phyloP scores from a whole-genome alignment of 768 basidiomycete genomes.

The Tricholoma sp. region DNA sequence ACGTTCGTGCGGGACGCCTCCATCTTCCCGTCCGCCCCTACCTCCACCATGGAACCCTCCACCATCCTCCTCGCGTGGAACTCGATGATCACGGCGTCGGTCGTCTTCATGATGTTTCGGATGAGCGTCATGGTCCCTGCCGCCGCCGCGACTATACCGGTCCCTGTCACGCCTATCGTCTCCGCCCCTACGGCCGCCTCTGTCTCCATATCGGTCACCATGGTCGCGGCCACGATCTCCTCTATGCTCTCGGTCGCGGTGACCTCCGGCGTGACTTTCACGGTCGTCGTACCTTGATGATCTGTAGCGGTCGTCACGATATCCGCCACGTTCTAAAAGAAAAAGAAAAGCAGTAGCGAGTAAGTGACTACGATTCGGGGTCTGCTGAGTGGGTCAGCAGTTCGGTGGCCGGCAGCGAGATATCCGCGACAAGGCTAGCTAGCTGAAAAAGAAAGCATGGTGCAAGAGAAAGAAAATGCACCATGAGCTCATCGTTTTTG shows the following conservation, averaged over 20 bases:
- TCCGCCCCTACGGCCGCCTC: slow-evolving; percentile 34
- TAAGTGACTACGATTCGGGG: slow-evolving; percentile 42
- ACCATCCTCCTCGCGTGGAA: slow-evolving; percentile 40
- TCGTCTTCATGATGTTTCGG: slow-evolving; percentile 43
- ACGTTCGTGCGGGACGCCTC: slow-evolving; percentile 31
- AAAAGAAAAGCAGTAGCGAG: slow-evolving; percentile 39
- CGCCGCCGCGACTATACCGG: slow-evolving; percentile 36
- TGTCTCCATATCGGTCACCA: slow-evolving; percentile 30
- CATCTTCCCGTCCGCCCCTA: slow-evolving; percentile 34
- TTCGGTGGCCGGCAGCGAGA: slow-evolving; percentile 34
- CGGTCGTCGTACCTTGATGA: slow-evolving; percentile 61
- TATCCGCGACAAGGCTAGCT: slow-evolving; percentile 45
- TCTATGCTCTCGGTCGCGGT: slow-evolving; percentile 45
- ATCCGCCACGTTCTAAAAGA: slow-evolving; percentile 47
- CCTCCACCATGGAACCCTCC: slow-evolving; percentile 23
- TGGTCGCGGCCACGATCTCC: slow-evolving; percentile 37
- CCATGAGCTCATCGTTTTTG: slow-evolving; percentile 57
- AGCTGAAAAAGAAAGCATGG: slow-evolving; percentile 59
- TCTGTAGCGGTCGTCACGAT: slow-evolving; percentile 66
- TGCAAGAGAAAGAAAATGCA: slow-evolving; percentile 50
- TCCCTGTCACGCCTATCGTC: slow-evolving; percentile 52
- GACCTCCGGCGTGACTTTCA: slow-evolving; percentile 40
- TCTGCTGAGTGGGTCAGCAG: slow-evolving; percentile 34
- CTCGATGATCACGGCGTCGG: slow-evolving; percentile 40
- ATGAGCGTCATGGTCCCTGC: slow-evolving; percentile 44